Evolutionary conservation across 257 asterid species (phyloP).

Genomic region (Knoxia roxburghii): DNA sequence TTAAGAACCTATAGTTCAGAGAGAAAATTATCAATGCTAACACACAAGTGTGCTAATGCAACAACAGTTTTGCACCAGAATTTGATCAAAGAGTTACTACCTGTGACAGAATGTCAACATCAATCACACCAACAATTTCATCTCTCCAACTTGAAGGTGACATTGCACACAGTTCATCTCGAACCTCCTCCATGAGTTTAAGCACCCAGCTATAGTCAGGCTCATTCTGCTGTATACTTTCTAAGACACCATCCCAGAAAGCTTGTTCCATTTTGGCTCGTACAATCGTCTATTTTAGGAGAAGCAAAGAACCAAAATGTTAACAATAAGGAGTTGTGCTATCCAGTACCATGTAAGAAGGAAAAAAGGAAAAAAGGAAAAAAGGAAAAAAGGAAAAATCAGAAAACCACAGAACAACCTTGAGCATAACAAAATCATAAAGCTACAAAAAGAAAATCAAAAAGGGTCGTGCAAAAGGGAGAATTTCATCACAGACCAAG

Average conservation of each 20-base stretch:
- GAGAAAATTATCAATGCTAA: not conserved
- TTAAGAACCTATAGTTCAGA: slow-evolving; percentile 41
- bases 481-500: not conserved
- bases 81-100: slow-evolving; percentile 18
- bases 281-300: slow-evolving; percentile 35
- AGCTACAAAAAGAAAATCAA: not conserved
- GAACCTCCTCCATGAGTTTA: slow-evolving; percentile 71
- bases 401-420: not conserved
- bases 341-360: not conserved
- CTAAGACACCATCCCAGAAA: slow-evolving; percentile 83
- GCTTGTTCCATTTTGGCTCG: slow-evolving; percentile 73
- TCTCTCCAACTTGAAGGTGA: slow-evolving; percentile 78
- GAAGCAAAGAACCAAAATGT: slow-evolving; percentile 10
- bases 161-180: slow-evolving; percentile 66
- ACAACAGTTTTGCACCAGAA: not conserved
- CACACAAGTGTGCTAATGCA: not conserved
- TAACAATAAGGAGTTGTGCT: not conserved
- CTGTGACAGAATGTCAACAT: slow-evolving; percentile 65
- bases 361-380: no score
- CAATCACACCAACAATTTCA: slow-evolving; percentile 63
- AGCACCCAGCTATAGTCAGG: slow-evolving; percentile 58
- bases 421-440: not conserved
- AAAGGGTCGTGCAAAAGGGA: not conserved
- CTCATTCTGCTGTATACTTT: slow-evolving; percentile 55
- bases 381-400: no score